Conservation (phyloP, 2,329 filamentous ascomycete species). For the Microsporum ferrugineum region DNA sequence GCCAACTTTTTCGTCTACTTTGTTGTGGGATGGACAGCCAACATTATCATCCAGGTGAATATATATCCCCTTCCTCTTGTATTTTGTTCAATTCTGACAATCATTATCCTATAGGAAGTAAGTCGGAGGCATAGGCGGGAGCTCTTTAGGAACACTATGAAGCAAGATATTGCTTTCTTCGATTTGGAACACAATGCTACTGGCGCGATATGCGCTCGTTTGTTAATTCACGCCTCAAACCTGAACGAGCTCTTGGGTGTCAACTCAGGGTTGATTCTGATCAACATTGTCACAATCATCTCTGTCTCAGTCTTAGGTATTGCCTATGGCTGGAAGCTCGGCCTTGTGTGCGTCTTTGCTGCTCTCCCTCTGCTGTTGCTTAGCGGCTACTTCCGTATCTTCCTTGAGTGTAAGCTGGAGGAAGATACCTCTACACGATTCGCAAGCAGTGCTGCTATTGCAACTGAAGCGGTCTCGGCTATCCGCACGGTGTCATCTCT, state of each 20-base stretch:
- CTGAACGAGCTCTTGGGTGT: slow-evolving; percentile 76
- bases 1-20: slow-evolving; percentile 52
- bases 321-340: slow-evolving; percentile 66
- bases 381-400: slow-evolving; percentile 57
- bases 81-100: slow-evolving; percentile 51
- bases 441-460: slow-evolving; percentile 40
- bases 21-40: slow-evolving; percentile 48
- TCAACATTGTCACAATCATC: slow-evolving; percentile 59
- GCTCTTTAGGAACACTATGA: slow-evolving; percentile 51
- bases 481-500: slow-evolving; percentile 43
- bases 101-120: slow-evolving; percentile 57
- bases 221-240: slow-evolving; percentile 68
- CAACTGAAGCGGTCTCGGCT: slow-evolving; percentile 41
- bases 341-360: slow-evolving; percentile 54
- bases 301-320: slow-evolving; percentile 58
- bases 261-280: slow-evolving; percentile 74
- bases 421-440: slow-evolving; percentile 43
- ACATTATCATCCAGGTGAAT: slow-evolving; percentile 53
- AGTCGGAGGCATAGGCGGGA: slow-evolving; percentile 29
- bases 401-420: slow-evolving; percentile 48
- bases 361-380: slow-evolving; percentile 58
- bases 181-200: slow-evolving; percentile 60
- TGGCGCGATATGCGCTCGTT: slow-evolving; percentile 65
- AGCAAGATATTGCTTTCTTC: slow-evolving; percentile 55
- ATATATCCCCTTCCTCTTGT: slow-evolving; percentile 52